A percentile compares a stretch with the other conserved stretches of the same genome.
Conservation (phyloP, 768 basidiomycete species). For the Hydnomerulius pinastri region DNA sequence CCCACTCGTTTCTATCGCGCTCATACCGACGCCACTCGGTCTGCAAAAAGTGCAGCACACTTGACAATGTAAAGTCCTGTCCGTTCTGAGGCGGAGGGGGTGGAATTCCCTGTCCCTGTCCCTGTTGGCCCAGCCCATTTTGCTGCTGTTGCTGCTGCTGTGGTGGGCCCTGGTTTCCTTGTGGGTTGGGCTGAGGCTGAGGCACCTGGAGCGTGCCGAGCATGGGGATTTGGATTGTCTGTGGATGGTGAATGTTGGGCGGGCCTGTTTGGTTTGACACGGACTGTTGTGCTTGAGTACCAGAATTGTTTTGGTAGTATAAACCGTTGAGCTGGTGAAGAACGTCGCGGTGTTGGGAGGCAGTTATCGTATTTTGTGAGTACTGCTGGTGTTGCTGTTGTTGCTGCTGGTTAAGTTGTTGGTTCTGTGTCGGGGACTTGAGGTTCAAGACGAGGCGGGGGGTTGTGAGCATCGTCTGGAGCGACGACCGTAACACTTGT, state of each 20-base stretch:
- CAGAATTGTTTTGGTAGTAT: slow-evolving; percentile 30
- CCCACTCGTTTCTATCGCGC: slow-evolving; percentile 99
- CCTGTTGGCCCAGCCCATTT: slow-evolving; percentile 53
- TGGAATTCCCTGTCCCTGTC: slow-evolving; percentile 58
- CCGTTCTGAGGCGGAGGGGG: slow-evolving; percentile 83
- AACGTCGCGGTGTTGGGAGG: slow-evolving; percentile 30
- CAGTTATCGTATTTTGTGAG: slow-evolving; percentile 28
- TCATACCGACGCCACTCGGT: slow-evolving; percentile 98
- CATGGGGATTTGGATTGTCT: slow-evolving; percentile 64
- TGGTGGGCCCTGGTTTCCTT: slow-evolving; percentile 39
- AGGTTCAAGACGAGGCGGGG: slow-evolving; percentile 35
- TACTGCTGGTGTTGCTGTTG: slow-evolving; percentile 27
- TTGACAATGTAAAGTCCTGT: slow-evolving; percentile 91
- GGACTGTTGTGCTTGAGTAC: background rate
- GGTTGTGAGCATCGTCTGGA: slow-evolving; percentile 33
- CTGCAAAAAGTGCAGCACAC: slow-evolving; percentile 95
- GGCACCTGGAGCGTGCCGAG: slow-evolving; percentile 69
- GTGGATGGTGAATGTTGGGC: slow-evolving; percentile 39
- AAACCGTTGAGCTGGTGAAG: slow-evolving; percentile 29
- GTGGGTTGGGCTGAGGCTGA: slow-evolving; percentile 47
- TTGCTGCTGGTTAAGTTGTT: slow-evolving; percentile 17
- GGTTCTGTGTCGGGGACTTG: slow-evolving; percentile 28
- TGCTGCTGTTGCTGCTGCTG: slow-evolving; percentile 62
- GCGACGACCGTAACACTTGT: slow-evolving; percentile 20
- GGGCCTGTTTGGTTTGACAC: slow-evolving; percentile 20